Evolutionary conservation across 2,329 filamentous ascomycete species (phyloP), one percentile per base, ranked within the genome.

Genomic region (Elsinoe necatrix): DNA sequence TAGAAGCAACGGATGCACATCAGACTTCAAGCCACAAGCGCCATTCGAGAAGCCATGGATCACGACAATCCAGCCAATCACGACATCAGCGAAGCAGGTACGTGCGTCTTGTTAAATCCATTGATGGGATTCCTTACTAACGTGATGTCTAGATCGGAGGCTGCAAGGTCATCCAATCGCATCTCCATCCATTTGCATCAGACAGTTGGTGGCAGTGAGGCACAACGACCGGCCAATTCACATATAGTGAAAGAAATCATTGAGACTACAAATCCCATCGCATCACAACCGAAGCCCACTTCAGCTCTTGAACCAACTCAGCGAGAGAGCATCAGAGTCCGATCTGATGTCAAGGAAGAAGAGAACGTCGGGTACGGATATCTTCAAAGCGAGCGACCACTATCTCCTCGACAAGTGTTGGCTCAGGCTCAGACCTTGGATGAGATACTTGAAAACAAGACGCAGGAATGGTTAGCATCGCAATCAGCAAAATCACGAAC

Each of bases 111-210:
- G n/a, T n/a, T n/a, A n/a, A 29, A 9, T 4, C 27, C 27, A 29
- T 4, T 29, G 27, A 9, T 9, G 9, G 9, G 4, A 29, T 18
- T 51, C 25, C 4, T 18, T 11, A n/a, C 50, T 54, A 2, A 37
- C 14, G 12, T 16, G 7, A 25, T 11, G 6, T 11, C 5, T 18
- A 56, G 54, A 35, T 56, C 54, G 1, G 54, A 56, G 14, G 27
- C 42, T 3, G 20, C 42, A 20, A 47, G 29, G 27, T 48, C 54
- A 8, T 47, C 54, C 37, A 45, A 56, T 14, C 39, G 54, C 16
- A 56, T 56, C 16, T 56, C 54, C n/a, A 56, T 56, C 9, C 54
- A 56, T 31, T 23, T 56, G 12, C 54, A 56, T 48, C 54, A 56
- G 20, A 56, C 45, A 37, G 29, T 52, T 12, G 16, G 48, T 1